These are phyloP conservation scores for Saccharomyces kudriavzevii DNA, from an alignment of 805 yeast genomes.

Conservation along the genomic window DNA sequence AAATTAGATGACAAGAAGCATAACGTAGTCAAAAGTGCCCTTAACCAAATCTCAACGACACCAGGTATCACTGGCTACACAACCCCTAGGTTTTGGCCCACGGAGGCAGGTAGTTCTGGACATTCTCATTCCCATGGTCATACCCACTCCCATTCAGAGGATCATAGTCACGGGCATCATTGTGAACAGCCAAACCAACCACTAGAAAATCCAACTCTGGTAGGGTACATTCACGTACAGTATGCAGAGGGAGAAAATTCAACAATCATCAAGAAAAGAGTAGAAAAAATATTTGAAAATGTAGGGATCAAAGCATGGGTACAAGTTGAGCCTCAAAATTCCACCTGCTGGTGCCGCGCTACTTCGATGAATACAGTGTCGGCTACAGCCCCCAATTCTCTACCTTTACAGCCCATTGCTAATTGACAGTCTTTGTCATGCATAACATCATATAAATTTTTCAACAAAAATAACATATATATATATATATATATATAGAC, in stretches of 20 bases:
- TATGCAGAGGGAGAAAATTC: conserved; percentile 56
- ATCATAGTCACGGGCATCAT: conserved; percentile 4
- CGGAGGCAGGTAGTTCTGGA: conserved; percentile 20
- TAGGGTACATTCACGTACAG: conserved; percentile 82
- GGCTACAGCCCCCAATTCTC: conserved; percentile 3
- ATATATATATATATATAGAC: no score
- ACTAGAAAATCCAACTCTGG: conserved; percentile 31
- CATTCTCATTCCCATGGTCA: conserved; percentile 26
- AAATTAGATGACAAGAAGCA: conserved; percentile 55
- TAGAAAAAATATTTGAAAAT: conserved; percentile 44
- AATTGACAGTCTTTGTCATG: not conserved
- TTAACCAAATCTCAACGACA: conserved; percentile 58
- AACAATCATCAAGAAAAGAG: conserved; percentile 50
- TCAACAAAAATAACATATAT: not conserved
- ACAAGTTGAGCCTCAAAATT: conserved; percentile 59
- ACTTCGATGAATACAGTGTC: conserved; percentile 11
- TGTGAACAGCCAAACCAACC: conserved; percentile 16
- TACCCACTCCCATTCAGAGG: conserved; percentile 14
- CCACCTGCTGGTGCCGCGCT: conserved; percentile 60
- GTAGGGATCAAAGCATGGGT: conserved; percentile 48
- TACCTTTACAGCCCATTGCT: not conserved
- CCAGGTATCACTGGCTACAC: conserved; percentile 81
- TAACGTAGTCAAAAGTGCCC: conserved; percentile 48
- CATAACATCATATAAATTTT: not conserved
- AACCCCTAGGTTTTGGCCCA: conserved; percentile 89